phyloP scores from a whole-genome alignment of 495 filamentous ascomycete genomes.

The Xylaria grammica region DNA sequence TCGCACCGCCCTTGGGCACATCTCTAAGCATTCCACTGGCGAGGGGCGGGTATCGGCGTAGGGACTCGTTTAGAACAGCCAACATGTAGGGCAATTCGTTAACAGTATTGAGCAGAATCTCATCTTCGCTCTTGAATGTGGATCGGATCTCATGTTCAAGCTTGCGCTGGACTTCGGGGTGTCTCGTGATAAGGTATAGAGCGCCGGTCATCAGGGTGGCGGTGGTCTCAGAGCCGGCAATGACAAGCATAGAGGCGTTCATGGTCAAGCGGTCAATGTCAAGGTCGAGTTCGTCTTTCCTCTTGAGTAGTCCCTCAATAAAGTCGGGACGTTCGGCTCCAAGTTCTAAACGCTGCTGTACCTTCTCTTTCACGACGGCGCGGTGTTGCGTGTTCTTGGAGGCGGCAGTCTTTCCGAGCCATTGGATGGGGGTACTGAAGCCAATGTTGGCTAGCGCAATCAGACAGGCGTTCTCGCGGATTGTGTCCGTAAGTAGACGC shows the following conservation, averaged over 20 bases:
- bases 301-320: conserved; percentile 55
- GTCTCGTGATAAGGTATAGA: conserved; percentile 57
- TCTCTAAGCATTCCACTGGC: conserved; percentile 52
- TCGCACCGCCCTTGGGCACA: conserved; percentile 51
- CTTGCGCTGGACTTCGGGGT: conserved; percentile 48
- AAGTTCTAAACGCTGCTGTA: conserved; percentile 47
- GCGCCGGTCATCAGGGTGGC: conserved; percentile 60
- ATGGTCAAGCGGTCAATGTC: conserved; percentile 42
- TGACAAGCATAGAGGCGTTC: conserved; percentile 51
- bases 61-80: conserved; percentile 61
- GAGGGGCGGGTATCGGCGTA: conserved; percentile 65
- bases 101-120: conserved; percentile 58
- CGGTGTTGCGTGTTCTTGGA: conserved; percentile 44
- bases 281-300: conserved; percentile 46
- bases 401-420: conserved; percentile 22
- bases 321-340: conserved; percentile 50
- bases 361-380: conserved; percentile 43
- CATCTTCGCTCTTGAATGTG: conserved; percentile 52
- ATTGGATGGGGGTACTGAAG: conserved; percentile 20
- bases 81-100: conserved; percentile 57
- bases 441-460: conserved; percentile 31
- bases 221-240: conserved; percentile 67
- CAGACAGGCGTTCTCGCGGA: conserved; percentile 39
- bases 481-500: conserved; percentile 46
- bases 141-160: conserved; percentile 57